A percentile compares a stretch with the other conserved stretches of the same genome.
Evolutionary conservation across 2,329 filamentous ascomycete species (phyloP).

Genomic region (Macrophomina phaseolina): DNA sequence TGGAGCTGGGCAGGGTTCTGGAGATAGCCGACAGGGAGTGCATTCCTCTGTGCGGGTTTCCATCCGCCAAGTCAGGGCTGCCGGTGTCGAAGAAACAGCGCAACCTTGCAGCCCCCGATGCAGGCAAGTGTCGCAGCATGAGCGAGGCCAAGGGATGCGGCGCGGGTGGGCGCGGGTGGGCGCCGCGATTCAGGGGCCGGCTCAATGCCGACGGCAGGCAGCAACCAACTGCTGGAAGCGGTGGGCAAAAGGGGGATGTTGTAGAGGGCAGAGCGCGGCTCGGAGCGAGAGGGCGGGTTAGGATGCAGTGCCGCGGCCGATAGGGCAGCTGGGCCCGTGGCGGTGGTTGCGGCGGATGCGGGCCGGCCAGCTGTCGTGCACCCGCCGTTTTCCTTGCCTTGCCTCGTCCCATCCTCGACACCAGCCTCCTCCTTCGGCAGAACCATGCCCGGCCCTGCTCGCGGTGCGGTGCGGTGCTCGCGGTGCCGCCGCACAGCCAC

Average conservation of each 20-base stretch:
- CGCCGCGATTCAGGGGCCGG: not conserved
- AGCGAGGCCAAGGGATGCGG: not conserved
- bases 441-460: not conserved
- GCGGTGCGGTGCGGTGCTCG: not conserved
- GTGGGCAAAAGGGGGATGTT: not conserved
- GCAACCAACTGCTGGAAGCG: not conserved
- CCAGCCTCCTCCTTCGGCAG: not conserved
- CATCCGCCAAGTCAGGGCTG: not conserved
- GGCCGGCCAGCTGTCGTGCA: not conserved
- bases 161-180: not conserved
- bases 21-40: not conserved
- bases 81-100: not conserved
- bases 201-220: not conserved
- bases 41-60: not conserved
- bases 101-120: not conserved
- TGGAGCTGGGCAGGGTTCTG: not conserved
- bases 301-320: not conserved
- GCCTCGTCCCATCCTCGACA: not conserved
- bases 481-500: not conserved
- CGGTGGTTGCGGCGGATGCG: not conserved
- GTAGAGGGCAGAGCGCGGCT: not conserved
- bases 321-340: not conserved
- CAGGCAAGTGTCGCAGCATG: not conserved
- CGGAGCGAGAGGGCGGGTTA: conserved; percentile 2
- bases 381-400: not conserved